Percentiles rank a stretch among this genome's conserved stretches.
These are phyloP conservation scores for Cryptosporidium tyzzeri DNA, from an alignment of 169 alveolate species.

Conservation along the genomic window DNA sequence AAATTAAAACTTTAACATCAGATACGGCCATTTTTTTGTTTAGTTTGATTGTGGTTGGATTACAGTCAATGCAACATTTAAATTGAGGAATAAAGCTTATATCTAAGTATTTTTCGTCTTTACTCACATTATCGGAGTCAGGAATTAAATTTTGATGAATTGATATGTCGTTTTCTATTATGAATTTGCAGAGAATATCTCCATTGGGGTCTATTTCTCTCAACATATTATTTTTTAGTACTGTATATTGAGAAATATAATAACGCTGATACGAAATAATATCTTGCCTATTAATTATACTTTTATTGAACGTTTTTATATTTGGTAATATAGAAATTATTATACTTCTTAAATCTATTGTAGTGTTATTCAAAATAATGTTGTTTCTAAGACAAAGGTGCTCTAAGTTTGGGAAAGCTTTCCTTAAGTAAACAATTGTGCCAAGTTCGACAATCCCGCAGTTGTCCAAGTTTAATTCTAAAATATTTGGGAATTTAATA, in stretches of 20 bases:
- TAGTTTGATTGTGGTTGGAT: constrained; percentile 36
- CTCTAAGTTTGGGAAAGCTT: constrained; percentile 44
- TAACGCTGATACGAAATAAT: constrained; percentile 55
- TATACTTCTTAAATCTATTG: constrained; percentile 38
- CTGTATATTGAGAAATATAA: constrained; percentile 51
- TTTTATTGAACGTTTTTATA: constrained; percentile 36
- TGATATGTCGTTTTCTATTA: not conserved
- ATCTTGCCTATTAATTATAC: constrained; percentile 40
- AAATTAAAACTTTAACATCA: constrained; percentile 37
- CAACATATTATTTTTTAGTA: not conserved
- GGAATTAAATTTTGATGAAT: not conserved
- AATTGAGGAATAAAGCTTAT: constrained; percentile 36
- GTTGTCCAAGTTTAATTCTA: constrained; percentile 28
- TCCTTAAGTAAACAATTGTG: constrained; percentile 37
- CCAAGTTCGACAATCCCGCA: constrained; percentile 13
- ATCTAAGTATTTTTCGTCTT: constrained; percentile 33
- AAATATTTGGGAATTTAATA: not conserved
- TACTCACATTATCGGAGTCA: not conserved
- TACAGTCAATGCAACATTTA: not conserved
- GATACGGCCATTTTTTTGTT: constrained; percentile 41
- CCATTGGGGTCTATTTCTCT: constrained; percentile 34
- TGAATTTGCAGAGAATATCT: constrained; percentile 31
- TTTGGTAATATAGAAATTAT: constrained; percentile 33
- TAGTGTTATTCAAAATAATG: not conserved
- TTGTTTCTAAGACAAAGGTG: constrained; percentile 33